Conservation (phyloP, 495 filamentous ascomycete species). For the Friedmanniomyces endolithicus region DNA sequence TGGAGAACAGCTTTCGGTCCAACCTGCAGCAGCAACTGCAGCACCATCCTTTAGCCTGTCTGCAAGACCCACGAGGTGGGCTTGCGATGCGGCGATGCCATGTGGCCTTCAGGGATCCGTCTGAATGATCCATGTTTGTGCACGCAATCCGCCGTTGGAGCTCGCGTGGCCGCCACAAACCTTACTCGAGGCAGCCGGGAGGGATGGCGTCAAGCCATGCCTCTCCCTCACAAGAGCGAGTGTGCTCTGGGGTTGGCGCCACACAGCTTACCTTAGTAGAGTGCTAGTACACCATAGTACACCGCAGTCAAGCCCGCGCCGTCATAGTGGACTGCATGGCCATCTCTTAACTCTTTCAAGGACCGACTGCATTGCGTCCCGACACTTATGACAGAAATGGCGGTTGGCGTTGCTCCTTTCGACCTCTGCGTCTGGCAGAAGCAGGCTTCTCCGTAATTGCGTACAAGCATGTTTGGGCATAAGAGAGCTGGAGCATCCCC, state of each 20-base stretch:
- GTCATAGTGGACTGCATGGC: background rate
- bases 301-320: background rate
- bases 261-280: background rate
- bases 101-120: background rate
- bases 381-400: too few species aligned
- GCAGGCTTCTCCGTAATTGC: too few species aligned
- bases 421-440: background rate
- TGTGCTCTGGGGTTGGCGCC: background rate
- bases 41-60: background rate
- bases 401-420: background rate
- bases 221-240: background rate
- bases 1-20: background rate
- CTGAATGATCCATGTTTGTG: background rate
- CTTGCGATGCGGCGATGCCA: background rate
- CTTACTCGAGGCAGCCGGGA: background rate
- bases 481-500: background rate
- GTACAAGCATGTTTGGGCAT: background rate
- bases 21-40: background rate
- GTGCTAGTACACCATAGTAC: background rate
- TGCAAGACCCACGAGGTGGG: background rate
- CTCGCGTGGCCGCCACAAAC: background rate
- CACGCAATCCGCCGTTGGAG: background rate
- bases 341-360: background rate
- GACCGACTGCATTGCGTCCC: background rate
- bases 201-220: background rate